Evolutionary conservation across 495 filamentous ascomycete genomes (phyloP).

Genomic region (Apodospora peruviana): DNA sequence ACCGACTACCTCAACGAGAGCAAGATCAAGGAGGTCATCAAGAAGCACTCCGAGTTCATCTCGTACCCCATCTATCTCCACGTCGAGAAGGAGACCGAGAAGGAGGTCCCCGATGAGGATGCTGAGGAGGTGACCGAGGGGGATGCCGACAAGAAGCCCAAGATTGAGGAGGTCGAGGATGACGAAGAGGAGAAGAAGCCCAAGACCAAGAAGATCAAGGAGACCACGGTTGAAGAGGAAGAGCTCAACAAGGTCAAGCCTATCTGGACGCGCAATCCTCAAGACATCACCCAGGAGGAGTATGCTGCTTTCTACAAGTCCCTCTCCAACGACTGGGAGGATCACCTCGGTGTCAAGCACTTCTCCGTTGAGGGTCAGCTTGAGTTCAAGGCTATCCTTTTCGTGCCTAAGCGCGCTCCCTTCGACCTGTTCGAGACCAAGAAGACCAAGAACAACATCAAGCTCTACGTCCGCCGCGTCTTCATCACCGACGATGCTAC

Average conservation of each 20-base stretch:
- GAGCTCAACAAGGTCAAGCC: constrained; percentile 99
- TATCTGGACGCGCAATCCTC: constrained; percentile 98
- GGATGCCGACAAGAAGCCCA: constrained; percentile 75
- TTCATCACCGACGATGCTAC: constrained; percentile 99
- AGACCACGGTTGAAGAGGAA: constrained; percentile 96
- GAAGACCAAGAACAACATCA: constrained; percentile 99
- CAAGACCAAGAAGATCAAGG: constrained; percentile 99
- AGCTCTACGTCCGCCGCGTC: constrained; percentile 98
- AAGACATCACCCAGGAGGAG: constrained; percentile 94
- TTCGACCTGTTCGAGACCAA: constrained; percentile 99
- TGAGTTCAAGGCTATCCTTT: constrained; percentile 99
- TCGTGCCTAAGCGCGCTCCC: constrained; percentile 98
- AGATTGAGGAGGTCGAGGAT: constrained; percentile 73
- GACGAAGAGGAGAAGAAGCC: constrained; percentile 79
- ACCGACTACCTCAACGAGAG: constrained; percentile 95
- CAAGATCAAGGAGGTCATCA: constrained; percentile 99
- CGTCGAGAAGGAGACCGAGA: constrained; percentile 98
- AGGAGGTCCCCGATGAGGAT: constrained; percentile 95
- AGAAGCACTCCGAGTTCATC: constrained; percentile 99
- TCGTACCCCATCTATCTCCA: constrained; percentile 99
- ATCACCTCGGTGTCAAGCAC: constrained; percentile 99
- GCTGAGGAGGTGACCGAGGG: constrained; percentile 64
- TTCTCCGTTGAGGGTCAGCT: constrained; percentile 99
- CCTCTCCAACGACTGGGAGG: constrained; percentile 99
- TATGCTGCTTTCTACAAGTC: constrained; percentile 99